Percentiles rank a stretch among this genome's conserved stretches.
Evolutionary conservation across 495 filamentous ascomycete species (phyloP).

Genomic region (Glonium stellatum): DNA sequence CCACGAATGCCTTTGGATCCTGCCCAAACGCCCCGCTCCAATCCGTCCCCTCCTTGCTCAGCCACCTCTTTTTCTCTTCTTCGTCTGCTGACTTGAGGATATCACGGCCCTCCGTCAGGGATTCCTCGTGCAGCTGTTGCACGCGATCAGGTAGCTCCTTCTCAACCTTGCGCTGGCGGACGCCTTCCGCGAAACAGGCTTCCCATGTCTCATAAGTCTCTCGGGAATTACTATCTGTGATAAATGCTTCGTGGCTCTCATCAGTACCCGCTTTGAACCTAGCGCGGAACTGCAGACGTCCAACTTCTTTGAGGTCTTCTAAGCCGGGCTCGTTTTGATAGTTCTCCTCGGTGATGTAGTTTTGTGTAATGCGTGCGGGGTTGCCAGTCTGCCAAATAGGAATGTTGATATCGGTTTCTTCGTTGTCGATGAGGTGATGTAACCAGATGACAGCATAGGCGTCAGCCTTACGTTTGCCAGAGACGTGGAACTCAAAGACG

Average conservation of each 20-base stretch:
- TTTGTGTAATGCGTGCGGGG: slow-evolving; percentile 69
- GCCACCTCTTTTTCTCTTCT: slow-evolving; percentile 70
- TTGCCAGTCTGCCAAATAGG: slow-evolving; percentile 81
- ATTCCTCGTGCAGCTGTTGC: slow-evolving; percentile 68
- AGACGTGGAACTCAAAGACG: slow-evolving; percentile 73
- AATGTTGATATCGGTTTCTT: slow-evolving; percentile 66
- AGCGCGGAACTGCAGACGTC: slow-evolving; percentile 68
- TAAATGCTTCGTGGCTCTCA: slow-evolving; percentile 73
- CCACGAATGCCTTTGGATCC: slow-evolving; percentile 51
- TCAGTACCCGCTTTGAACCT: slow-evolving; percentile 87
- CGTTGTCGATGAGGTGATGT: slow-evolving; percentile 72
- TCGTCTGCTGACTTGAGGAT: slow-evolving; percentile 62
- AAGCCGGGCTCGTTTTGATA: slow-evolving; percentile 53
- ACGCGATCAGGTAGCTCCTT: slow-evolving; percentile 61
- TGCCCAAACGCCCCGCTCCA: slow-evolving; percentile 83
- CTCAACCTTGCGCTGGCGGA: slow-evolving; percentile 58
- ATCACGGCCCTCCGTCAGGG: slow-evolving; percentile 67
- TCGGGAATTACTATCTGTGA: slow-evolving; percentile 78
- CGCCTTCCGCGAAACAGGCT: slow-evolving; percentile 78
- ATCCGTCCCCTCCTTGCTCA: slow-evolving; percentile 71
- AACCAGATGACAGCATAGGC: slow-evolving; percentile 81
- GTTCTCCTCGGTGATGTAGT: slow-evolving; percentile 77
- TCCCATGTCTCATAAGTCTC: slow-evolving; percentile 96
- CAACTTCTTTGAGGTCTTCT: slow-evolving; percentile 68
- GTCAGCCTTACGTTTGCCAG: slow-evolving; percentile 60